A percentile compares a stretch with the other conserved stretches of the same genome.
These are phyloP conservation scores for Neurospora sp. DNA, from an alignment of 495 filamentous ascomycete genomes.

Conservation along the genomic window DNA sequence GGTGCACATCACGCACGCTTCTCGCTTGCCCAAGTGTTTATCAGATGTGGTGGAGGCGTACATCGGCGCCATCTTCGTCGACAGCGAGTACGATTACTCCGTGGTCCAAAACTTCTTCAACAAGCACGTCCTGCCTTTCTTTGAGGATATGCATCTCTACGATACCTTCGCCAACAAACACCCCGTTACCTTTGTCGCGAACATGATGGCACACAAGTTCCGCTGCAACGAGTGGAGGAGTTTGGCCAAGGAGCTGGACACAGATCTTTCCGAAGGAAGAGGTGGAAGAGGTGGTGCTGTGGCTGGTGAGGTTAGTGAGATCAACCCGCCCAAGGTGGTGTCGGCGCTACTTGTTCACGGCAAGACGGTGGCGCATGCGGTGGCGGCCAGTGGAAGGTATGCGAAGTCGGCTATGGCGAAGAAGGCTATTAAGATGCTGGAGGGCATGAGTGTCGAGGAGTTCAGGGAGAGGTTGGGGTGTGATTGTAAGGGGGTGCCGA, in stretches of 20 bases:
- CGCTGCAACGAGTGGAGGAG: constrained; percentile 38
- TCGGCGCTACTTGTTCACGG: constrained; percentile 73
- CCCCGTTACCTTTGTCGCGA: constrained; percentile 46
- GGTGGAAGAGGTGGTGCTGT: background rate
- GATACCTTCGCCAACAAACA: constrained; percentile 85
- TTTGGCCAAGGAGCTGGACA: constrained; percentile 9
- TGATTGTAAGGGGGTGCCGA: constrained; percentile 35
- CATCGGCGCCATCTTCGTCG: constrained; percentile 83
- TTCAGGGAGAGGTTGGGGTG: constrained; percentile 55
- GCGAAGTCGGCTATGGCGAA: constrained; percentile 67
- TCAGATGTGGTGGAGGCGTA: constrained; percentile 87
- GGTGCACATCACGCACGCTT: constrained; percentile 47
- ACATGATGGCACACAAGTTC: constrained; percentile 34
- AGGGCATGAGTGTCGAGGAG: constrained; percentile 44
- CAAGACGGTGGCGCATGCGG: constrained; percentile 49
- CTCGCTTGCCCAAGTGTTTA: constrained; percentile 74
- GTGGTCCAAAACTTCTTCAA: constrained; percentile 70
- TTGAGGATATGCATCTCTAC: constrained; percentile 80
- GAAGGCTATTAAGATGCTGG: constrained; percentile 48
- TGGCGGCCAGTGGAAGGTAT: constrained; percentile 52
- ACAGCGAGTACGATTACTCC: constrained; percentile 70
- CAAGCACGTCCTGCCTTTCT: constrained; percentile 60
- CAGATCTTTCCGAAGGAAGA: background rate
- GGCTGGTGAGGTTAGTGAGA: constrained; percentile 23
- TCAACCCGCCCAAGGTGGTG: constrained; percentile 41